Evolutionary conservation across 129 eudicot genomes (phyloP).

Genomic region (Helianthus annuus): DNA sequence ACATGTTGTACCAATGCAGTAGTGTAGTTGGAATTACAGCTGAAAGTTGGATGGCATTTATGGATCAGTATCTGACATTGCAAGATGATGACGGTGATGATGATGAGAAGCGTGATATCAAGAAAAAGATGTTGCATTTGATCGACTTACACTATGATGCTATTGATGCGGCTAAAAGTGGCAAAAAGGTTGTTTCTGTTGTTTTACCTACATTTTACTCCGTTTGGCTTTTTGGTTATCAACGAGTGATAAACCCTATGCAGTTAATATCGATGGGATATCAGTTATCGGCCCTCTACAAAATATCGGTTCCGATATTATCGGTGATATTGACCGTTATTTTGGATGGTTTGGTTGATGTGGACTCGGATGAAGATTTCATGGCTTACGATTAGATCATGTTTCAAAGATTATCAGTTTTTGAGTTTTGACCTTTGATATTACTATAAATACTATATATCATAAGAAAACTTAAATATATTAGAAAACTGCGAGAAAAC

Average conservation of each 20-base stretch:
- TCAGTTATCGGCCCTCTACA: too few relatives aligned
- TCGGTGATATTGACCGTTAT: too few relatives aligned
- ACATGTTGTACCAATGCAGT: constrained; percentile 21
- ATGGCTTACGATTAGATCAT: too few relatives aligned
- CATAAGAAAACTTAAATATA: too few relatives aligned
- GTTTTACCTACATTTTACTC: not conserved
- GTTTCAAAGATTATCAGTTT: too few relatives aligned
- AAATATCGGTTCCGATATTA: too few relatives aligned
- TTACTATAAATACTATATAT: too few relatives aligned
- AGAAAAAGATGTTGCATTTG: constrained; percentile 20
- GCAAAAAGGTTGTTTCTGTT: constrained; percentile 28
- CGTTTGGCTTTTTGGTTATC: not conserved
- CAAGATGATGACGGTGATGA: constrained; percentile 23
- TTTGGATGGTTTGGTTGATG: too few relatives aligned
- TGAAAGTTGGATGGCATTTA: constrained; percentile 29
- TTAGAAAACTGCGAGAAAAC: too few relatives aligned
- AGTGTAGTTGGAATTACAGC: constrained; percentile 32
- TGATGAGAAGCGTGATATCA: not conserved
- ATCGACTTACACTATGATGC: constrained; percentile 37
- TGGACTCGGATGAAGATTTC: too few relatives aligned
- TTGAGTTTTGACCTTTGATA: too few relatives aligned
- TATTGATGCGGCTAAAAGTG: constrained; percentile 30
- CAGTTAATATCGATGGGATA: too few relatives aligned
- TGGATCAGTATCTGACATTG: constrained; percentile 26
- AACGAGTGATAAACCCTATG: not conserved